Conservation (phyloP, 2,329 filamentous ascomycete genomes). For the Penicillium sp. region DNA sequence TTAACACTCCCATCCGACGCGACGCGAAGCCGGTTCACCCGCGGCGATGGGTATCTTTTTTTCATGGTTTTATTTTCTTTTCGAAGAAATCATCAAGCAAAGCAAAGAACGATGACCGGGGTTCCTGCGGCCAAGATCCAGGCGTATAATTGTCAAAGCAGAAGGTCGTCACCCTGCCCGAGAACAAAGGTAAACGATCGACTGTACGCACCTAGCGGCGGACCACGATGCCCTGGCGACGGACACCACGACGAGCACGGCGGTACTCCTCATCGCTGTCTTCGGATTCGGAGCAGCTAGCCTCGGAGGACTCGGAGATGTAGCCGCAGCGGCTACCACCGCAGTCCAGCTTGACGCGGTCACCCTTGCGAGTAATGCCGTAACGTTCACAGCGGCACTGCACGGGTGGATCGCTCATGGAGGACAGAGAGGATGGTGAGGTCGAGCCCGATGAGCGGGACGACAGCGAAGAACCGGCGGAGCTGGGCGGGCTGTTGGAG, state of each 20-base stretch:
- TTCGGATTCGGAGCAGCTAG: constrained; percentile 67
- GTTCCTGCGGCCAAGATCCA: constrained; percentile 18
- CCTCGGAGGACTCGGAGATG: constrained; percentile 64
- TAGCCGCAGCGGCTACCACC: constrained; percentile 87
- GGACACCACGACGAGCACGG: constrained; percentile 38
- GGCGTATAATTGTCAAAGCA: constrained; percentile 7
- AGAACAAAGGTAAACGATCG: not conserved
- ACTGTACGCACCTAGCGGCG: constrained; percentile 34
- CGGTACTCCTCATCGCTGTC: constrained; percentile 46
- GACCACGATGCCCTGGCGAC: constrained; percentile 45
- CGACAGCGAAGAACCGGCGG: constrained; percentile 67
- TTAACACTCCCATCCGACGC: constrained; percentile 23
- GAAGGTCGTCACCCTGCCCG: not conserved
- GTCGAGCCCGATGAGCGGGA: constrained; percentile 69
- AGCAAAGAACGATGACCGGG: constrained; percentile 18
- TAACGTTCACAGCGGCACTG: constrained; percentile 94
- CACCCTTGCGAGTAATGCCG: constrained; percentile 90
- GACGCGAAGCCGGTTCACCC: constrained; percentile 24
- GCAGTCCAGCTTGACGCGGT: constrained; percentile 95
- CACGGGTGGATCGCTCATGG: constrained; percentile 64
- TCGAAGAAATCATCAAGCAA: constrained; percentile 10
- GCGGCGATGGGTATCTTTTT: constrained; percentile 22
- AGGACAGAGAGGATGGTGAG: constrained; percentile 63
- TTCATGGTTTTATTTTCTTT: constrained; percentile 12
- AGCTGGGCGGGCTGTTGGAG: constrained; percentile 76